phyloP scores from a whole-genome alignment of 345 rosid genomes.

The Pistacia integerrima region DNA sequence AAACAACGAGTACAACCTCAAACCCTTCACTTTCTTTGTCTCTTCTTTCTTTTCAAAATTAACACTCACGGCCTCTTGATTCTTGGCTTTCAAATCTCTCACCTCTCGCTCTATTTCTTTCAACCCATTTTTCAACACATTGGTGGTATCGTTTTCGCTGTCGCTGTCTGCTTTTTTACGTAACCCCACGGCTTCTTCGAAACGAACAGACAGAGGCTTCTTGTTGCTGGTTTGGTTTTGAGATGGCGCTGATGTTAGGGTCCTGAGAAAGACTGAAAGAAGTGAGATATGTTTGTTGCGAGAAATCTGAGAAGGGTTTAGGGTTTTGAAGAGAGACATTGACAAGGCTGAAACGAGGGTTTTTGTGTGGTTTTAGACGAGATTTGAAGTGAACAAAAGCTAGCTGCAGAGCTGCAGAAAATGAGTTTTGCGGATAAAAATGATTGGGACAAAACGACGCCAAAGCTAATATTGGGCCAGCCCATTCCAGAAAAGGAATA shows the following conservation, averaged over 20 bases:
- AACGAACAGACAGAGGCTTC: conserved; percentile 44
- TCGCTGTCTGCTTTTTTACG: conserved; percentile 34
- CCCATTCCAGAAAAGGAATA: too few relatives aligned
- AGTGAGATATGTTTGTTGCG: conserved; percentile 10
- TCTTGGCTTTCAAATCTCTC: conserved; percentile 29
- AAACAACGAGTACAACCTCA: conserved; percentile 30
- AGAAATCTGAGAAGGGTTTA: conserved; percentile 17
- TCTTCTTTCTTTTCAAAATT: not conserved
- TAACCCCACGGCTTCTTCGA: conserved; percentile 60
- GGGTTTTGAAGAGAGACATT: conserved; percentile 34
- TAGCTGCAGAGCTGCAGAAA: not conserved
- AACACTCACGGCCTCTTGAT: conserved; percentile 7
- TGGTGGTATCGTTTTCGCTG: conserved; percentile 13
- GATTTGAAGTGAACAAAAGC: not conserved
- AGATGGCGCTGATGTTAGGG: conserved; percentile 18
- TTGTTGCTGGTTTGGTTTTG: conserved; percentile 12
- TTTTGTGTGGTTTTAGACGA: conserved; percentile 12
- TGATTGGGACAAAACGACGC: not conserved
- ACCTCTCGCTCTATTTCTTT: conserved; percentile 47
- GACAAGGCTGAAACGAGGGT: not conserved
- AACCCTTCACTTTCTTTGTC: conserved; percentile 19
- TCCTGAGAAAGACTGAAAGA: conserved; percentile 22
- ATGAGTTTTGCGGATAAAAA: not conserved
- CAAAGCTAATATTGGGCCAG: too few relatives aligned
- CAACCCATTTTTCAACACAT: conserved; percentile 40